phyloP scores from a whole-genome alignment of 1,284 basidiomycete species.

The Fomitopsis pinicola region DNA sequence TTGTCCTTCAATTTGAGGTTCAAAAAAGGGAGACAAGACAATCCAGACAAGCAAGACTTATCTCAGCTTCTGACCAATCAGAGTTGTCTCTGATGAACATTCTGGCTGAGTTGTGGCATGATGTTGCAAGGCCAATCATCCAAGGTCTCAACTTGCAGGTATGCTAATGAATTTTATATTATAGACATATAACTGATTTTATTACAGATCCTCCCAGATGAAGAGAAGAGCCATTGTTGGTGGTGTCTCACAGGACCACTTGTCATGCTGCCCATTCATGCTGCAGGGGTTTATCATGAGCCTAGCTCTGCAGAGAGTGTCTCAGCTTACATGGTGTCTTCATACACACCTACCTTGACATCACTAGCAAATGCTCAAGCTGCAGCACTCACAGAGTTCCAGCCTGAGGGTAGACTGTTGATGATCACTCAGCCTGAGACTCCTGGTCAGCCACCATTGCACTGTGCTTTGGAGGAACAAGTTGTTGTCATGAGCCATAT shows the following conservation, averaged over 20 bases:
- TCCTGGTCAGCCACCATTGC: background rate
- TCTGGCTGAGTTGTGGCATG: background rate
- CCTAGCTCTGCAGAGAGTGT: background rate
- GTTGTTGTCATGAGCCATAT: background rate
- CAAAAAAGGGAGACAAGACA: background rate
- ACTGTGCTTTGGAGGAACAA: background rate
- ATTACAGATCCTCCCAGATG: background rate
- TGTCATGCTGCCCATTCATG: background rate
- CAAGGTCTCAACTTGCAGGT: background rate
- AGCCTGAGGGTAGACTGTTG: background rate
- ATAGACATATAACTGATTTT: background rate
- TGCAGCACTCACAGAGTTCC: background rate
- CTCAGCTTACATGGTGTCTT: slow-evolving; percentile 17
- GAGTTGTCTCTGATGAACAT: background rate
- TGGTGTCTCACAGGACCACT: slow-evolving; percentile 30
- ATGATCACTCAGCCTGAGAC: background rate
- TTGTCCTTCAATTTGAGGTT: background rate
- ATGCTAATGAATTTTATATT: too few species aligned
- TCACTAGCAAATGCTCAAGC: slow-evolving; percentile 7
- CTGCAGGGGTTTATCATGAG: slow-evolving; percentile 11
- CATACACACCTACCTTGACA: slow-evolving; percentile 22
- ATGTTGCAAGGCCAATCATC: background rate
- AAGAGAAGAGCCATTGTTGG: slow-evolving; percentile 14
- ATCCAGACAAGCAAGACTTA: background rate
- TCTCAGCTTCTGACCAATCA: background rate